Percentiles rank a stretch among this genome's conserved stretches.
These are phyloP conservation scores for Auricularia cornea DNA, from an alignment of 768 basidiomycete genomes.

Conservation along the genomic window DNA sequence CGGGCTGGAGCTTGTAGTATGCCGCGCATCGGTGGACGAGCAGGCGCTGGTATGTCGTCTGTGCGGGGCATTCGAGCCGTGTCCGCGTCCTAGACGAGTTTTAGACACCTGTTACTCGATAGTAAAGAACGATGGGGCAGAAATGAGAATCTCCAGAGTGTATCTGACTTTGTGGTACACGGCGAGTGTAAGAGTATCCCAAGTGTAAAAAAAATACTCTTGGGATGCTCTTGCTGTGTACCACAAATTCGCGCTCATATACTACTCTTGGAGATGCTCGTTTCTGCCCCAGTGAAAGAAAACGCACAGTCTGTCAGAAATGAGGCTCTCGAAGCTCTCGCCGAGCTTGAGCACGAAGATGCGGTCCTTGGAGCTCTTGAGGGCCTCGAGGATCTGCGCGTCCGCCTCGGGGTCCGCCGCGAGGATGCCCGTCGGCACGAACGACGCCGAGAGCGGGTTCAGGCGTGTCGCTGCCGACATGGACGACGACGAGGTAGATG, in stretches of 20 bases:
- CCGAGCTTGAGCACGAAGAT: conserved; percentile 84
- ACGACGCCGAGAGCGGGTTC: neutral
- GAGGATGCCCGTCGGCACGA: neutral
- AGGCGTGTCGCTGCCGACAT: neutral
- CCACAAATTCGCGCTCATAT: too few relatives aligned
- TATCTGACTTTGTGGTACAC: too few relatives aligned
- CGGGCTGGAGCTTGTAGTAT: conserved; percentile 68
- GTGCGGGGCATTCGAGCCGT: conserved; percentile 57
- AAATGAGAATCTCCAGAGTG: too few relatives aligned
- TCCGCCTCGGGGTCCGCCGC: conserved; percentile 44
- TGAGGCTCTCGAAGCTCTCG: conserved; percentile 74
- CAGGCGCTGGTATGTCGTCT: conserved; percentile 76
- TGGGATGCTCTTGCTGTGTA: too few relatives aligned
- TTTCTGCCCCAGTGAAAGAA: too few relatives aligned
- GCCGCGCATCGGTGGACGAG: conserved; percentile 80
- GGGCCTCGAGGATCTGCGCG: conserved; percentile 75
- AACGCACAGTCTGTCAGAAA: conserved; percentile 61
- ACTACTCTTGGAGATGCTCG: too few relatives aligned
- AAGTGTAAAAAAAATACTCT: too few relatives aligned
- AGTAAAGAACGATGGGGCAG: too few relatives aligned
- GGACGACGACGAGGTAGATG: neutral
- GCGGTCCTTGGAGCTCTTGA: conserved; percentile 72
- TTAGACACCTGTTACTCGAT: too few relatives aligned
- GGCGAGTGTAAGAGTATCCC: too few relatives aligned
- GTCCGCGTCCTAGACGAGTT: conserved; percentile 31